Base-by-base conservation (phyloP, 257 asterid species). In the Solanum sitiens region DNA sequence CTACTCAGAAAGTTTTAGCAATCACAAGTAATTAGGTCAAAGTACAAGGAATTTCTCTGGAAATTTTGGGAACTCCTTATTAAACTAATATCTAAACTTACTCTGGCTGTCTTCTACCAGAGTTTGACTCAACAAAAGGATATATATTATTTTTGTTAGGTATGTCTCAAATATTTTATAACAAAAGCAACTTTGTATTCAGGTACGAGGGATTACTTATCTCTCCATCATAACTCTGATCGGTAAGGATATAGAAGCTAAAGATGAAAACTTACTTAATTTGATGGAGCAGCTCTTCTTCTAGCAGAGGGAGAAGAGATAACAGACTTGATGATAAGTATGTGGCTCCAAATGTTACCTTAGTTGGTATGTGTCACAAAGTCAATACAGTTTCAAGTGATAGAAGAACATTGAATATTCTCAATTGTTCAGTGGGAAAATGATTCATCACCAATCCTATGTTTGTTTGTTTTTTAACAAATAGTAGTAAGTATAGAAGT, bases 151-250 rank as follows among this genome's bases (percentile, higher is more conserved):
- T 4, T 4, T 61, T 61, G 27, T 23, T 23, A 0, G n/a, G 65
- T 53, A 2, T 6, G 23, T 6, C 23, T 8, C 61, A 50, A 61
- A 3, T 7, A 4, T 6, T 59, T 0, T 23, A 14, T 21, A 61
- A 23, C 70, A 23, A 61, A 56, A n/a, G 2, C 1, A 2, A 7
- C 11, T 56, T 0, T 4, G 5, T 56, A 56, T 16, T 0, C 0
- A 50, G 2, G 1, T 6, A 16, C 9, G 30, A 61, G 2, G 0
- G 68, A 61, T 2, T 8, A 45, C 53, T 59, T 59, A 72, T 0
- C 27, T 2, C 23, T 50, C 8, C 4, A 53, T 4, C 63, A 53
- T 2, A 16, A 18, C 4, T 53, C 23, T 53, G 8, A 18, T 53
- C 10, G 0, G 10, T 18, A 53, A 53, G n/a, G n/a, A 53, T 18